Base-by-base conservation (phyloP, 73 alveolate species). In the Uronychia setigera region DNA sequence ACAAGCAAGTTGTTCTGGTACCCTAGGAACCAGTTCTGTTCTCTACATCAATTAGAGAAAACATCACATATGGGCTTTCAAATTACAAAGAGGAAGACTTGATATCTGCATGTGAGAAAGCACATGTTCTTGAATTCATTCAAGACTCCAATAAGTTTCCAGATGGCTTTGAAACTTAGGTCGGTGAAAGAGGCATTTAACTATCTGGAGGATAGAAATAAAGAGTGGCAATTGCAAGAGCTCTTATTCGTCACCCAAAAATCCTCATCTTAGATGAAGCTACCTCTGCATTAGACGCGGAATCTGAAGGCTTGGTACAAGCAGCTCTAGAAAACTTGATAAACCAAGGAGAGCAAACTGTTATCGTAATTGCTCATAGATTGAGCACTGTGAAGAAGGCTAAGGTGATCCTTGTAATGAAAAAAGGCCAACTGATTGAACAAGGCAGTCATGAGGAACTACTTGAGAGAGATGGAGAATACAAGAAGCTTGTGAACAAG, bases 171-270 rank as follows among this genome's bases (percentile, higher is more conserved):
- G 89, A 87, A 14, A 93, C 98, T 0, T 57, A 89, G 35, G 98
- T 94, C 0, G 98, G 96, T 26, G 98, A 94, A 89, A 91, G 98
- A 88, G 98, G 98, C 32, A 82, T 76, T 5, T 33, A 94, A 85
- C 82, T 94, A 30, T 88, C 95, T 78, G 98, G 98, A 31, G 97
- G 96, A 1, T 60, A 88, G 33, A 82, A 88, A 60, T 87, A 81
- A 77, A 81, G 94, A 88, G 60, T 81, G 0, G 94, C 91, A 31
- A 88, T 81, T 29, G 90, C 89, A n/a, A 81, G 94, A 76, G 94
- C 94, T 29, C 33, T 88, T n/a, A 88, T 88, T 25, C 76, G 94
- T 26, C 81, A 82, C 35, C 94, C 94, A 28, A 88, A 88, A 60
- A 29, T 88, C n/a, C 78, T 87, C n/a, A 60, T 87, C n/a, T 60